These are phyloP conservation scores for Solanum pinnatisectum DNA, from an alignment of 257 asterid genomes.

Conservation along the genomic window DNA sequence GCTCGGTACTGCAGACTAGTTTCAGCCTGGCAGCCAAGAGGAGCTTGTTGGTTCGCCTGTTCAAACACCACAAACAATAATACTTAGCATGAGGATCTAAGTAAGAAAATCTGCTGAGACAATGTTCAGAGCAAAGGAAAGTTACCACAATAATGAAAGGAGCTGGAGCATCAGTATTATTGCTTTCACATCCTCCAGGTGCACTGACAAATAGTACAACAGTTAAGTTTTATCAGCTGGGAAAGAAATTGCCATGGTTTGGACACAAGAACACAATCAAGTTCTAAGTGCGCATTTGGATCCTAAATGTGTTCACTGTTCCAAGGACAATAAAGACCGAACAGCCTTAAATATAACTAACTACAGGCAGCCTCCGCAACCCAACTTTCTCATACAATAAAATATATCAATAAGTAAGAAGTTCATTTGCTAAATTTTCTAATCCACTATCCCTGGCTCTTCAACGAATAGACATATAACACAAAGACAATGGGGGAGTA, in stretches of 20 bases:
- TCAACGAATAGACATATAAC: not conserved
- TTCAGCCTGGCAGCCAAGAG: not conserved
- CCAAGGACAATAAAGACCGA: not conserved
- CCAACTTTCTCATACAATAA: not conserved
- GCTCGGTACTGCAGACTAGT: not conserved
- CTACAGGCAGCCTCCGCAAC: not conserved
- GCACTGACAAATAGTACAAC: not conserved
- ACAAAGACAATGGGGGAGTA: not conserved
- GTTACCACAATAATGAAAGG: not conserved
- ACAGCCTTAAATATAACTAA: not conserved
- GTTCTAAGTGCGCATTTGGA: not conserved
- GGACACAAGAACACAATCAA: not conserved
- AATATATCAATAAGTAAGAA: not conserved
- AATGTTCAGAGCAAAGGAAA: not conserved
- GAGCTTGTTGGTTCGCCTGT: not conserved
- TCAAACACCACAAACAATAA: not conserved
- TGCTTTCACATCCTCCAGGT: not conserved
- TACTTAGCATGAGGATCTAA: not conserved
- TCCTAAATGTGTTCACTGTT: not conserved
- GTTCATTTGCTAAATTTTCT: not conserved
- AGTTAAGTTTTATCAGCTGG: not conserved
- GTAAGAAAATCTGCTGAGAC: not conserved
- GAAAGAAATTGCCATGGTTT: not conserved
- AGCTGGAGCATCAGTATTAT: not conserved
- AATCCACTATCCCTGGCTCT: not conserved